Evolutionary conservation across 2,329 filamentous ascomycete species (phyloP).

Genomic region (Colletotrichum spinosum): DNA sequence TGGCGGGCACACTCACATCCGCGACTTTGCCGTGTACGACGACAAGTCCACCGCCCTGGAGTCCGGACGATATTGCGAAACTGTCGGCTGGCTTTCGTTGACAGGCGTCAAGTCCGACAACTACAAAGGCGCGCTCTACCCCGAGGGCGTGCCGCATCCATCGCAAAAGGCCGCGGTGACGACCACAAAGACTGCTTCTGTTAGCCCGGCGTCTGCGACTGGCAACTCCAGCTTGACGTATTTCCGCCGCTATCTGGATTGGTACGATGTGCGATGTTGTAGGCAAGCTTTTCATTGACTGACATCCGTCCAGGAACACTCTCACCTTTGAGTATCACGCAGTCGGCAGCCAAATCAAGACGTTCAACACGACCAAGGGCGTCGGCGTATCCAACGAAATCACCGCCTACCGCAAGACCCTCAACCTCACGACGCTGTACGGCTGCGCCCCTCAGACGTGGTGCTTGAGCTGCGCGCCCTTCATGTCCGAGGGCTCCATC

Average conservation of each 20-base stretch:
- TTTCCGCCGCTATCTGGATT: constrained; percentile 74
- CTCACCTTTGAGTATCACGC: constrained; percentile 71
- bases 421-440: constrained; percentile 67
- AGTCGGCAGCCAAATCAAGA: constrained; percentile 53
- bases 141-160: constrained; percentile 52
- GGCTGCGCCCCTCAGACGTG: constrained; percentile 72
- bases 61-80: constrained; percentile 76
- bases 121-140: constrained; percentile 49
- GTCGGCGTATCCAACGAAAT: constrained; percentile 60
- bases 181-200: neutral
- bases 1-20: constrained; percentile 73
- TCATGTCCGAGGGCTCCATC: constrained; percentile 45
- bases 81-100: constrained; percentile 75
- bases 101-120: constrained; percentile 64
- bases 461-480: constrained; percentile 67
- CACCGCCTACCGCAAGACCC: constrained; percentile 59
- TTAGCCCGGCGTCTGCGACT: constrained; percentile 13
- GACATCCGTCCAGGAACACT: constrained; percentile 8
- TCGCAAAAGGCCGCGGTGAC: constrained; percentile 49
- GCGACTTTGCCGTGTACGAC: constrained; percentile 74
- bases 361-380: constrained; percentile 49
- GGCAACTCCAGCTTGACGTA: constrained; percentile 55
- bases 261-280: constrained; percentile 65
- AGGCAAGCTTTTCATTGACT: accelerated
- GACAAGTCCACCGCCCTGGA: constrained; percentile 70